Percentiles rank a stretch among this genome's conserved stretches.
These are phyloP conservation scores for Iris pallida DNA, from an alignment of 116 monocot genomes.

Conservation along the genomic window DNA sequence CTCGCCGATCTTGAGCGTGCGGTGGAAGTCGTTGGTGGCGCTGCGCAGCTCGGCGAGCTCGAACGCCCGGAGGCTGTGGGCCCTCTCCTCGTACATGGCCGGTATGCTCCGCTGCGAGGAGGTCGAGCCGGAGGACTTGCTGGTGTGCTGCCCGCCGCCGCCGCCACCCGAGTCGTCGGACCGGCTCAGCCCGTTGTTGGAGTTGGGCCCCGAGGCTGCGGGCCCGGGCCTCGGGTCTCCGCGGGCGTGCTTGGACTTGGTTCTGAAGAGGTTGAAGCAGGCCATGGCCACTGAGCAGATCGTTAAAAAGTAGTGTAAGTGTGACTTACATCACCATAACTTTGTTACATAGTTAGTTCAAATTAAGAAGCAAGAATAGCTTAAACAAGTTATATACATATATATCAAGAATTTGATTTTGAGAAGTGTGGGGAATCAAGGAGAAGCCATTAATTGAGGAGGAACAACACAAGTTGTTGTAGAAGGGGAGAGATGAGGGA, in stretches of 20 bases:
- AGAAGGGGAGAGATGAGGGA: too few relatives aligned
- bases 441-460: too few relatives aligned
- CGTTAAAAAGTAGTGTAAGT: too few relatives aligned
- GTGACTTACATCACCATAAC: too few relatives aligned
- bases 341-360: too few relatives aligned
- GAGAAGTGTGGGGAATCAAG: too few relatives aligned
- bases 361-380: too few relatives aligned
- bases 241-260: constrained; percentile 7
- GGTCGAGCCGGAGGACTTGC: constrained; percentile 43
- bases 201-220: neutral
- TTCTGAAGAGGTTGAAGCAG: constrained; percentile 37
- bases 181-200: constrained; percentile 12
- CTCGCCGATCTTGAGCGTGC: constrained; percentile 66
- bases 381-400: too few relatives aligned
- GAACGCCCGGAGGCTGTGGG: constrained; percentile 47
- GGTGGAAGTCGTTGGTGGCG: constrained; percentile 66
- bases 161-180: constrained; percentile 16
- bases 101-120: constrained; percentile 53
- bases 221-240: constrained; percentile 1
- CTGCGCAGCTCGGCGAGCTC: constrained; percentile 43
- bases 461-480: too few relatives aligned
- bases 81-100: constrained; percentile 60
- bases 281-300: constrained; percentile 16
- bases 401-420: too few relatives aligned
- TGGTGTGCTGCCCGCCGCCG: constrained; percentile 11